Evolutionary conservation across 139 green algal genomes (phyloP), one percentile per base, ranked within the genome.

Genomic region (Coelastrella sp.): DNA sequence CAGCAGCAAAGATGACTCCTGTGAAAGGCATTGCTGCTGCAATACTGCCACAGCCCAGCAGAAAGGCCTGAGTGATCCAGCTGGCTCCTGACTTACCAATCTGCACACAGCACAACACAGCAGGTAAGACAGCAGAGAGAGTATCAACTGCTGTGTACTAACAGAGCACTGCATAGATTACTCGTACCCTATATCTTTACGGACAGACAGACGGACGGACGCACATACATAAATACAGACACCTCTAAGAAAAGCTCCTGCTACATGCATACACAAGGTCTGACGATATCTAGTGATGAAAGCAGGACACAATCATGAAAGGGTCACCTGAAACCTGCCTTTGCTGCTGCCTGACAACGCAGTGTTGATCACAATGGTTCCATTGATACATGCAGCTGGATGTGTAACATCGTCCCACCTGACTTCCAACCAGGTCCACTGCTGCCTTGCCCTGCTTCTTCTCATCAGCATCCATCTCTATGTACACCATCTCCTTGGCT

Each of bases 401-500:
- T n/a, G 45, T 57, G 45, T 9, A 32, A 27, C 53, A n/a, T 57
- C 13, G 48, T 11, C 75, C 92, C 6, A 97, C 88, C 62, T 84
- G 95, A 71, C 84, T 91, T 69, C 94, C 95, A 40, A 98, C 85
- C 35, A 98, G 85, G 75, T 98, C 95, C 25, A 98, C 93, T 11
- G 95, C 95, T 30, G 95, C 95, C 86, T 98, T 98, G 68, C 95
- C 95, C 81, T 94, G 93, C 51, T 67, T 91, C 83, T 95, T 95
- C 82, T 94, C 91, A 51, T 97, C 93, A n/a, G 92, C 89, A 81
- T 89, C 86, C 89, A 95, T 93, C 80, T 94, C 90, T 37, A 98
- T 98, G 93, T 96, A 98, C 72, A 85, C 82, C 95, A 98, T 98
- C 88, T 98, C 95, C 87, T 97, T 96, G 53, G 94, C 92, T 2